A percentile compares a stretch with the other conserved stretches of the same genome.
Evolutionary conservation across 1,284 basidiomycete species (phyloP).

Genomic region (Fomitiporia mediterranea): DNA sequence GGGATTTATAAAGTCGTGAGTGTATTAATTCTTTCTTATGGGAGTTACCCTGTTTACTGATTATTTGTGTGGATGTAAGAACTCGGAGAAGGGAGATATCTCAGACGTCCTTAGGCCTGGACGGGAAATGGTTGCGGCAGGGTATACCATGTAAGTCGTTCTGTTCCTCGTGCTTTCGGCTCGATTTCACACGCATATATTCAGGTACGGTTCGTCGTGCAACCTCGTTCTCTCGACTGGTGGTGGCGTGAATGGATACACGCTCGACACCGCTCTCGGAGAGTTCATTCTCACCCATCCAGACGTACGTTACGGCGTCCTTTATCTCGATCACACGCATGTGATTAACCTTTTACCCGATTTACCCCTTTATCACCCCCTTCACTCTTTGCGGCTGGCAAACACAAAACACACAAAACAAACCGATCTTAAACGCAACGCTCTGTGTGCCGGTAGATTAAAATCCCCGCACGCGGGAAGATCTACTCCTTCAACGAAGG

Average conservation of each 20-base stretch:
- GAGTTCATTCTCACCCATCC: slow-evolving; percentile 99
- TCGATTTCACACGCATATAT: background rate
- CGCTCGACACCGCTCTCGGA: slow-evolving; percentile 91
- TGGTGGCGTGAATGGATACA: slow-evolving; percentile 97
- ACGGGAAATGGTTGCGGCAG: slow-evolving; percentile 96
- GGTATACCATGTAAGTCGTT: slow-evolving; percentile 81
- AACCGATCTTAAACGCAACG: too few relatives aligned
- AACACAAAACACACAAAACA: slow-evolving; percentile 17
- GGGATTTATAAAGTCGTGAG: slow-evolving; percentile 90
- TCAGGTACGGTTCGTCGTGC: slow-evolving; percentile 96
- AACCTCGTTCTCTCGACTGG: slow-evolving; percentile 97
- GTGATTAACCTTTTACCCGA: background rate
- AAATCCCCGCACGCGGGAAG: slow-evolving; percentile 91
- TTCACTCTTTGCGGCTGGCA: slow-evolving; percentile 5
- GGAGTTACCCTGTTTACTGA: background rate
- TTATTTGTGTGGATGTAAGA: background rate
- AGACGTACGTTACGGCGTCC: slow-evolving; percentile 51
- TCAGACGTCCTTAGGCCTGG: slow-evolving; percentile 92
- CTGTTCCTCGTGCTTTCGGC: slow-evolving; percentile 10
- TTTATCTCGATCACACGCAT: slow-evolving; percentile 2
- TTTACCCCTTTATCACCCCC: background rate
- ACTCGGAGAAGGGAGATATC: slow-evolving; percentile 49
- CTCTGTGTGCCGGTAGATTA: too few relatives aligned
- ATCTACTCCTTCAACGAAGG: slow-evolving; percentile 99
- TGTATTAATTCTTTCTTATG: slow-evolving; percentile 18